Conservation (phyloP, 2,329 filamentous ascomycete species). For the Fusarium sublunatum region DNA sequence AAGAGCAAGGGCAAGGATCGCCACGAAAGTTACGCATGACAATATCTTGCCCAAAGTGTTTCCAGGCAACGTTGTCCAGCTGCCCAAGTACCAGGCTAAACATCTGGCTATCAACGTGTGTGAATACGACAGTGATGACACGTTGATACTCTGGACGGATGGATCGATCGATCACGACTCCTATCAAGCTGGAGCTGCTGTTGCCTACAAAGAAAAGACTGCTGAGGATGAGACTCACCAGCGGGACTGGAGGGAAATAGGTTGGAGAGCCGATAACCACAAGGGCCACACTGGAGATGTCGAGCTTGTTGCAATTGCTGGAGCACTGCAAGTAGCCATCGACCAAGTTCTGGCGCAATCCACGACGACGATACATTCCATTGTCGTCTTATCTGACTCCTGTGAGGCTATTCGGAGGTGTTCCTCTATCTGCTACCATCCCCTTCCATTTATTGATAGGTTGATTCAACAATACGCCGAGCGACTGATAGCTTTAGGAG, state of each 20-base stretch:
- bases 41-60: not conserved
- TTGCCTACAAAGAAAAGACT: conserved; percentile 3
- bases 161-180: not conserved
- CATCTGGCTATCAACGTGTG: not conserved
- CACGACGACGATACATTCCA: not conserved
- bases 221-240: not conserved
- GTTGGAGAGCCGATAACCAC: conserved; percentile 4
- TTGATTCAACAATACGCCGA: not conserved
- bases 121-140: not conserved
- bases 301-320: conserved; percentile 3
- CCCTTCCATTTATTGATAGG: not conserved
- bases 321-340: conserved; percentile 7
- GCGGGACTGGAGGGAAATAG: not conserved
- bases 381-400: conserved; percentile 9
- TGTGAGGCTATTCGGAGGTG: conserved; percentile 2
- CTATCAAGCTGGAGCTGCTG: conserved; percentile 1
- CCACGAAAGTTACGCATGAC: not conserved
- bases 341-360: not conserved
- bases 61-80: not conserved
- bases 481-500: not conserved
- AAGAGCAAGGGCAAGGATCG: not conserved
- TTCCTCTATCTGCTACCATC: not conserved
- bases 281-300: not conserved
- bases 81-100: not conserved
- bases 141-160: conserved; percentile 4